Conservation (phyloP, 257 asterid genomes). For the Solanum piurae region DNA sequence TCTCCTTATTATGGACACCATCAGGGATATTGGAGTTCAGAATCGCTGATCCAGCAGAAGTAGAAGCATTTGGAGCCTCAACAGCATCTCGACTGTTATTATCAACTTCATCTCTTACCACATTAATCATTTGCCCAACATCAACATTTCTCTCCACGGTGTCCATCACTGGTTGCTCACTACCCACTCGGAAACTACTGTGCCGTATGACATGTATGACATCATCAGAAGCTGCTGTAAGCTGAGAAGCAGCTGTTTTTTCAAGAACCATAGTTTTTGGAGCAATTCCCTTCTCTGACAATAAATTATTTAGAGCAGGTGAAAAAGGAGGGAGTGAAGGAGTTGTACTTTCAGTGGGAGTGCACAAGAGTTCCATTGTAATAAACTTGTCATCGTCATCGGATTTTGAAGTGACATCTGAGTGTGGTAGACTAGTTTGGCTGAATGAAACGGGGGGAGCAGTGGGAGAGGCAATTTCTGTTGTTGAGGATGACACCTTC, state of each 20-base stretch:
- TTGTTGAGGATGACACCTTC: constrained; percentile 13
- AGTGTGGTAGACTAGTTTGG: constrained; percentile 20
- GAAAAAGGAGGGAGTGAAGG: constrained; percentile 24
- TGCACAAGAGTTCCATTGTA: constrained; percentile 30
- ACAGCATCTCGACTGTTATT: background rate
- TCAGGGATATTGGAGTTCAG: constrained; percentile 6
- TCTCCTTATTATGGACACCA: constrained; percentile 37
- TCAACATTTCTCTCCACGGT: constrained; percentile 25
- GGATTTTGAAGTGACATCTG: constrained; percentile 21
- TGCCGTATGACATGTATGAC: constrained; percentile 58
- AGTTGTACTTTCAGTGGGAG: constrained; percentile 19
- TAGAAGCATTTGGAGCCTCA: background rate
- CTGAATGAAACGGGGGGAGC: constrained; percentile 20
- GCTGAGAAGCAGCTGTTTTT: constrained; percentile 20
- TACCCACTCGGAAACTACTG: constrained; percentile 53
- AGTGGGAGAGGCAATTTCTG: constrained; percentile 22
- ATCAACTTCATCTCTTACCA: constrained; percentile 37
- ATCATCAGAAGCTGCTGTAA: constrained; percentile 44
- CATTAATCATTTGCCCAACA: constrained; percentile 32
- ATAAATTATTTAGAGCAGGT: constrained; percentile 23
- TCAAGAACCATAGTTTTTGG: constrained; percentile 36
- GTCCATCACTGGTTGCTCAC: constrained; percentile 29
- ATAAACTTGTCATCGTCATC: constrained; percentile 43
- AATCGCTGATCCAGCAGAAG: background rate
- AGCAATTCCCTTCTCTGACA: constrained; percentile 22